These are phyloP conservation scores for Olyra latifolia DNA, from an alignment of 176 grass and related monocot species.

Conservation along the genomic window DNA sequence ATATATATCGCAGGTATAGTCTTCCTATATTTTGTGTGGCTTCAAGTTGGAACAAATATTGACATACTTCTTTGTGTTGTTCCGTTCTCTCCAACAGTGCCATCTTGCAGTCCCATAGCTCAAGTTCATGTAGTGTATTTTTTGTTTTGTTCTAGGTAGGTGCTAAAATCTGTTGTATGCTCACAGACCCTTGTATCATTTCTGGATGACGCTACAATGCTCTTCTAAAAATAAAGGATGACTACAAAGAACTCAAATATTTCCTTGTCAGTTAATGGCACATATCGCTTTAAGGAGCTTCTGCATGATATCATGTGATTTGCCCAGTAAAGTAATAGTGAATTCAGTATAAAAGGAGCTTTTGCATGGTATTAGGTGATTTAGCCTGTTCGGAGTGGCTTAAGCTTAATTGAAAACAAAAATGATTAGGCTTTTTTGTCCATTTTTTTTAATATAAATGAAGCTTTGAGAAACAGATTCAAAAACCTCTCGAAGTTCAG, in stretches of 20 bases:
- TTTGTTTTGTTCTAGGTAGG: background rate
- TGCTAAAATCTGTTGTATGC: slow-evolving; percentile 23
- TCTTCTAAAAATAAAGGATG: slow-evolving; percentile 85
- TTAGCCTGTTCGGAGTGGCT: no score
- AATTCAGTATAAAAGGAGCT: background rate
- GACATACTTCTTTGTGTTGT: slow-evolving; percentile 7
- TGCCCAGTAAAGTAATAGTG: background rate
- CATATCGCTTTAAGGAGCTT: slow-evolving; percentile 62
- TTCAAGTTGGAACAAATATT: slow-evolving; percentile 45
- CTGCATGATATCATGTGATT: slow-evolving; percentile 70
- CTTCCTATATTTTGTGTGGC: slow-evolving; percentile 33
- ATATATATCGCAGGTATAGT: slow-evolving; percentile 28
- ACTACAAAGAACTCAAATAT: slow-evolving; percentile 60
- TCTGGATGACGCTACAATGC: slow-evolving; percentile 70
- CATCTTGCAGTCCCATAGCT: slow-evolving; percentile 25
- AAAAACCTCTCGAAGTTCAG: no score
- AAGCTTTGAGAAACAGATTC: no score
- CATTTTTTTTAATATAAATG: no score
- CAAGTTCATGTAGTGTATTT: background rate
- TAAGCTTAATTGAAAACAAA: no score
- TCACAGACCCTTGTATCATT: slow-evolving; percentile 60
- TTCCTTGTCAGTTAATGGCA: slow-evolving; percentile 62
- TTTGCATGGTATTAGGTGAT: no score
- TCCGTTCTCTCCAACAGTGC: background rate
- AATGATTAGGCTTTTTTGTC: no score